These are phyloP conservation scores for Geranium incanum DNA, from an alignment of 441 rosid species.

Conservation along the genomic window DNA sequence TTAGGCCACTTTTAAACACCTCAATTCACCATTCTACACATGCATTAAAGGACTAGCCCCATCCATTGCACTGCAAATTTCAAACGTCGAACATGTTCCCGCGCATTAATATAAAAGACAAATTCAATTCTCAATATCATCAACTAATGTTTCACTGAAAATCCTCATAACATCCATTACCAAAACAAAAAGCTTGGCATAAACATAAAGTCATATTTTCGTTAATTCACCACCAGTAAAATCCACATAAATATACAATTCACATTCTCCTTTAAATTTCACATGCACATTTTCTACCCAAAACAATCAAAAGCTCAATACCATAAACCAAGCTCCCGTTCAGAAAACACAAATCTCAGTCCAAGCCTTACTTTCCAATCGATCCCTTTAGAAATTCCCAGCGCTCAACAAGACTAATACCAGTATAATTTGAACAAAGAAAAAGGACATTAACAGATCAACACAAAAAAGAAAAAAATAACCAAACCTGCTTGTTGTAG, in stretches of 20 bases:
- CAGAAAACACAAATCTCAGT: constrained; percentile 2
- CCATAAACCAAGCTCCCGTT: neutral
- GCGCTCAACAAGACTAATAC: neutral
- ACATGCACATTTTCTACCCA: neutral
- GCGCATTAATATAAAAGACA: neutral
- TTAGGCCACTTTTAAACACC: neutral
- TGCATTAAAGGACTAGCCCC: neutral
- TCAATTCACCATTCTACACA: neutral
- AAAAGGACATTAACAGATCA: neutral
- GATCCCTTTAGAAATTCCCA: neutral
- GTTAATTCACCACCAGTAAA: constrained; percentile 1
- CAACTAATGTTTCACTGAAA: neutral
- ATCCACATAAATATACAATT: neutral
- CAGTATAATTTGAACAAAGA: neutral
- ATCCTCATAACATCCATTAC: neutral
- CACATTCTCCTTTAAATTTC: neutral
- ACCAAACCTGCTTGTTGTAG: constrained; percentile 84
- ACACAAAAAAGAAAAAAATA: neutral
- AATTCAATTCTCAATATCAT: neutral
- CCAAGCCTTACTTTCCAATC: neutral
- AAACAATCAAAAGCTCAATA: neutral
- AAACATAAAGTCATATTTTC: neutral
- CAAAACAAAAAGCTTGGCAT: neutral
- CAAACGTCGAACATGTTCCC: neutral
- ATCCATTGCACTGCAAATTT: neutral